phyloP scores from a whole-genome alignment of 2,329 filamentous ascomycete genomes.

The Nemania sp. region DNA sequence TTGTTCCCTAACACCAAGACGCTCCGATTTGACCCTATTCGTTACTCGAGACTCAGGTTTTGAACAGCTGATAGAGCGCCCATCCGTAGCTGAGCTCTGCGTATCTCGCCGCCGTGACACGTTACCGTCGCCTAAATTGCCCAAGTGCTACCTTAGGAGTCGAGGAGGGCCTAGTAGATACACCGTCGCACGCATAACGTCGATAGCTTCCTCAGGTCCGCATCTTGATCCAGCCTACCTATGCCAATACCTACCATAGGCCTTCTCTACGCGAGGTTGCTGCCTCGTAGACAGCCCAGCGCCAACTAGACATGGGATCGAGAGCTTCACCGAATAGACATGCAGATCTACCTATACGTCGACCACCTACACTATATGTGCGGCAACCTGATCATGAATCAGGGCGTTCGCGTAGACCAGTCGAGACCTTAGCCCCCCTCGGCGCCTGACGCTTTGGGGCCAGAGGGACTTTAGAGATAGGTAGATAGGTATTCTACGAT shows the following conservation, averaged over 20 bases:
- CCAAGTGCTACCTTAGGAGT: slow-evolving; percentile 9
- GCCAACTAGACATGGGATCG: slow-evolving; percentile 17
- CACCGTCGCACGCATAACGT: slow-evolving; percentile 6
- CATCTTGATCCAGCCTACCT: neutral
- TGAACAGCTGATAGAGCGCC: slow-evolving; percentile 30
- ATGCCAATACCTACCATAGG: neutral
- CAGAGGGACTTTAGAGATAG: slow-evolving; percentile 13
- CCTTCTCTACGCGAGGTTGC: neutral
- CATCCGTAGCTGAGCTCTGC: slow-evolving; percentile 28
- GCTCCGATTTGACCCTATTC: slow-evolving; percentile 20
- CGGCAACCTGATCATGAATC: slow-evolving; percentile 7
- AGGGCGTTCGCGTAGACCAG: slow-evolving; percentile 31
- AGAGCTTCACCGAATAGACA: slow-evolving; percentile 8
- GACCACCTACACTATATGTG: slow-evolving; percentile 21
- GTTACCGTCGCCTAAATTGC: slow-evolving; percentile 30
- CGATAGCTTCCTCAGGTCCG: slow-evolving; percentile 7
- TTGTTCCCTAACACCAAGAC: slow-evolving; percentile 17
- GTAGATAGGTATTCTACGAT: neutral
- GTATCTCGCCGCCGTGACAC: slow-evolving; percentile 31
- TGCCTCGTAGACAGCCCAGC: slow-evolving; percentile 10
- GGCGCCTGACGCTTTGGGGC: slow-evolving; percentile 19
- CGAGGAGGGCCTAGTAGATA: neutral
- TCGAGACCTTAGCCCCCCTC: slow-evolving; percentile 28
- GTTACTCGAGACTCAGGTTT: slow-evolving; percentile 17
- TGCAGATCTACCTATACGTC: slow-evolving; percentile 12